A percentile compares a stretch with the other conserved stretches of the same genome.
Conservation (phyloP, 768 basidiomycete species). For the Rubroboletus pulcherrimus region DNA sequence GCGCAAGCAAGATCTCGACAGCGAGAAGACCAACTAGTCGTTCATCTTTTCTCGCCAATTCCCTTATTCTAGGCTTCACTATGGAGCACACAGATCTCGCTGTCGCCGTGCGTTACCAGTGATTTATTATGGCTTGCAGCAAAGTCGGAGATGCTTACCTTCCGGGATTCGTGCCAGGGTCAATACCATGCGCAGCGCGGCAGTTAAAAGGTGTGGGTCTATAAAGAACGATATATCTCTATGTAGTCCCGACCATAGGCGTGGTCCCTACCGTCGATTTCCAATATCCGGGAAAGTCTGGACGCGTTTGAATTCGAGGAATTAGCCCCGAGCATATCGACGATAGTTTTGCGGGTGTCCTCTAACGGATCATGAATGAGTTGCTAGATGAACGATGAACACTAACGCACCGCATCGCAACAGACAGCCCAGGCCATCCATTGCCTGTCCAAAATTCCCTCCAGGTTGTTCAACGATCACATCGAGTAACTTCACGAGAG, state of each 20-base stretch:
- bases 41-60: conserved; percentile 9
- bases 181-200: conserved; percentile 18
- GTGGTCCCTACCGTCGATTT: conserved; percentile 8
- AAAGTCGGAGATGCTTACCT: conserved; percentile 4
- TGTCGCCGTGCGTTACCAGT: neutral
- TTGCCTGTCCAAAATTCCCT: conserved; percentile 17
- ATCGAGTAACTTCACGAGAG: conserved; percentile 16
- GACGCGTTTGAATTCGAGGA: neutral
- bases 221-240: neutral
- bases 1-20: conserved; percentile 16
- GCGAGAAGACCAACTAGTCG: conserved; percentile 18
- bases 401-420: conserved; percentile 15
- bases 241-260: too few species aligned
- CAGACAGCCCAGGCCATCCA: conserved; percentile 21
- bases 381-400: neutral
- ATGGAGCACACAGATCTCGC: neutral
- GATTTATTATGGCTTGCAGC: too few species aligned
- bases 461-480: neutral
- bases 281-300: conserved; percentile 17
- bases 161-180: conserved; percentile 15
- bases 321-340: conserved; percentile 3
- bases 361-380: conserved; percentile 1
- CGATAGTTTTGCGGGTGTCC: conserved; percentile 6
- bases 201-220: conserved; percentile 11
- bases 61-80: conserved; percentile 14